phyloP scores from a whole-genome alignment of 148 eudicot genomes.

The Amaranthus cruentus region DNA sequence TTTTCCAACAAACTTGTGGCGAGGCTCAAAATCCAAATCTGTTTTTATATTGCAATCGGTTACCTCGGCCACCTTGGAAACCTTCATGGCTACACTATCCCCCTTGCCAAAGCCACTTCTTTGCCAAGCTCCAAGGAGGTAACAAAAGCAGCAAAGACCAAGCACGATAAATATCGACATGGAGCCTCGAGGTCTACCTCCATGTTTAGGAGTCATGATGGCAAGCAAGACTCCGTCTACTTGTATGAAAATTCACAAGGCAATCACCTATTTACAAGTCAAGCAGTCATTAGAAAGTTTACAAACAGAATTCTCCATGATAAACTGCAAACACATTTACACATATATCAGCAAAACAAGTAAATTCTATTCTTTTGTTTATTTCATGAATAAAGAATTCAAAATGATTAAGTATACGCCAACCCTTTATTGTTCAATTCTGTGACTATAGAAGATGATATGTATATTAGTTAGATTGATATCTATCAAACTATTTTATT shows the following conservation, averaged over 20 bases:
- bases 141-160: slow-evolving; percentile 65
- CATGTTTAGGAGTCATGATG: slow-evolving; percentile 49
- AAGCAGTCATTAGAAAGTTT: background rate
- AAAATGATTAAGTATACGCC: background rate
- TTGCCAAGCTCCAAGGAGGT: slow-evolving; percentile 65
- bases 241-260: slow-evolving; percentile 1
- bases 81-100: slow-evolving; percentile 42
- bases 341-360: background rate
- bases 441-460: background rate
- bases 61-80: slow-evolving; percentile 28
- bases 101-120: slow-evolving; percentile 54
- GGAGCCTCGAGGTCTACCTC: slow-evolving; percentile 43
- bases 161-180: slow-evolving; percentile 46
- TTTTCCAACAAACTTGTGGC: slow-evolving; percentile 37
- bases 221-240: slow-evolving; percentile 7
- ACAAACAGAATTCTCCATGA: slow-evolving; percentile 1
- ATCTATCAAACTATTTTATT: background rate
- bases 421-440: background rate
- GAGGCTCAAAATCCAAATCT: slow-evolving; percentile 51
- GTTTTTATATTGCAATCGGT: slow-evolving; percentile 31
- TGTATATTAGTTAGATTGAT: background rate
- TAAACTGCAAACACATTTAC: background rate
- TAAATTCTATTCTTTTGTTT: too few species aligned
- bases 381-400: background rate
- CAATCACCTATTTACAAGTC: slow-evolving; percentile 8